Conservation (phyloP, 306 rosid species). For the Argentina anserina region DNA sequence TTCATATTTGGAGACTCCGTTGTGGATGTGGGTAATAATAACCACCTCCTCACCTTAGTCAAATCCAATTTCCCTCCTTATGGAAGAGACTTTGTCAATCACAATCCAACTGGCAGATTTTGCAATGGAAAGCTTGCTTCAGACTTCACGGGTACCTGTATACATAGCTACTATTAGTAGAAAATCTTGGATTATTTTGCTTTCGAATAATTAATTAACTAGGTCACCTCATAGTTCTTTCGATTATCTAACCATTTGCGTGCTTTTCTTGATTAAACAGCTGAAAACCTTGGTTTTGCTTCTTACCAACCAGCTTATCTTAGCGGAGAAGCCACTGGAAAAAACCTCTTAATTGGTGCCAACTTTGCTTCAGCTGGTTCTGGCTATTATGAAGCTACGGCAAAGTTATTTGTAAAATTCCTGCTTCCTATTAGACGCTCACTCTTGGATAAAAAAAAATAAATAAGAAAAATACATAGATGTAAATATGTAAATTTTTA, state of each 20-base stretch:
- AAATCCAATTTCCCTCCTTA: slow-evolving; percentile 66
- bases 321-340: slow-evolving; percentile 20
- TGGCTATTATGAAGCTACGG: slow-evolving; percentile 52
- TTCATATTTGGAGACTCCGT: slow-evolving; percentile 72
- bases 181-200: not conserved
- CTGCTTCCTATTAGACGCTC: not conserved
- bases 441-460: not conserved
- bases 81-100: slow-evolving; percentile 61
- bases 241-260: not conserved
- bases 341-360: slow-evolving; percentile 39
- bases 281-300: slow-evolving; percentile 36
- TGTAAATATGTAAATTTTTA: not conserved
- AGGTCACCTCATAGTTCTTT: not conserved
- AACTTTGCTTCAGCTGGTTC: slow-evolving; percentile 69
- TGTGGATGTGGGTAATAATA: slow-evolving; percentile 70
- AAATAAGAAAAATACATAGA: not conserved
- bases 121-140: slow-evolving; percentile 66
- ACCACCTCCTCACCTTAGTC: slow-evolving; percentile 29
- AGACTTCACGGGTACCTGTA: slow-evolving; percentile 47
- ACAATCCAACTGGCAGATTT: slow-evolving; percentile 60
- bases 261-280: slow-evolving; percentile 16
- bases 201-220: not conserved
- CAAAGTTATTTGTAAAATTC: slow-evolving; percentile 44
- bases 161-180: not conserved
- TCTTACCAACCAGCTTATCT: slow-evolving; percentile 42